These are phyloP conservation scores for Xerocomellus intermedius DNA, from an alignment of 768 basidiomycete genomes.

Conservation along the genomic window DNA sequence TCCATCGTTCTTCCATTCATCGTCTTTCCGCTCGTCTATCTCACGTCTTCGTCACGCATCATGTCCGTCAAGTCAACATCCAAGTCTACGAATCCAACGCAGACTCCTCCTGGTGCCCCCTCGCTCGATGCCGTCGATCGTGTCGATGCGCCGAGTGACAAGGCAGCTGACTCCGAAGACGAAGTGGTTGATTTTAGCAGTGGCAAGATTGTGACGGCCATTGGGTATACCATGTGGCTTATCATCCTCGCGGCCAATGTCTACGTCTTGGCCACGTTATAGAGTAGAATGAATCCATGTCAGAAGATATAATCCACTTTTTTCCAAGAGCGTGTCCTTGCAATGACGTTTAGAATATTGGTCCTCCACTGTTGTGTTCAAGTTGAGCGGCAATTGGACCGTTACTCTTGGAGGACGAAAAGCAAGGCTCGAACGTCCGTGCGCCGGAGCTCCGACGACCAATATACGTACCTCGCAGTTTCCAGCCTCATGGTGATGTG, in stretches of 20 bases:
- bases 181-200: conserved; percentile 62
- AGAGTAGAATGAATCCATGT: not conserved
- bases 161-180: conserved; percentile 24
- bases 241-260: conserved; percentile 69
- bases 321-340: not conserved
- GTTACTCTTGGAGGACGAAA: too few relatives aligned
- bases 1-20: conserved; percentile 84
- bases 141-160: not conserved
- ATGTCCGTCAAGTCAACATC: conserved; percentile 55
- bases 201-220: conserved; percentile 44
- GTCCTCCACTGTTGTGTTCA: not conserved
- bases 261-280: conserved; percentile 68
- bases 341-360: too few relatives aligned
- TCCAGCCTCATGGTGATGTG: too few relatives aligned
- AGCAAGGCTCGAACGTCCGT: too few relatives aligned
- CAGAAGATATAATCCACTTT: not conserved
- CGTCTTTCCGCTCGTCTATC: conserved; percentile 74
- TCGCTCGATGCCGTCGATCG: not conserved
- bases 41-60: conserved; percentile 63
- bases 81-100: not conserved
- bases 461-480: too few relatives aligned
- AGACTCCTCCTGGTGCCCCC: not conserved
- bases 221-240: conserved; percentile 63
- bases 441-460: too few relatives aligned
- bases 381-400: not conserved